Evolutionary conservation across 225 moss, liverwort and hornwort genomes (phyloP).

Genomic region (Climacium dendroides): DNA sequence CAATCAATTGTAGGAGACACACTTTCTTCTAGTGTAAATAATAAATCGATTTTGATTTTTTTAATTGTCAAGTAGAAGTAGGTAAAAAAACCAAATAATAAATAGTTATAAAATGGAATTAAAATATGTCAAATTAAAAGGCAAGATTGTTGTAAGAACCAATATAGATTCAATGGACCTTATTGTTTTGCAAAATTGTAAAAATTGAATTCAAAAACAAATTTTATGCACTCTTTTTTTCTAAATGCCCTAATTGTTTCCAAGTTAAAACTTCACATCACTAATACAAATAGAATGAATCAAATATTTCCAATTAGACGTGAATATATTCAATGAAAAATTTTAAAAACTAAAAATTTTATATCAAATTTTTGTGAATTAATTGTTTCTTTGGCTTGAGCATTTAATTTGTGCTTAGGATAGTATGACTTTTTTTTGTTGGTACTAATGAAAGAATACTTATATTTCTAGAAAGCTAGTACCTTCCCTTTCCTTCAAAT

Average conservation of each 20-base stretch:
- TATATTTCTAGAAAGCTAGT: neutral
- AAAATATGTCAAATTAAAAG: neutral
- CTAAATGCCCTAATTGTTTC: neutral
- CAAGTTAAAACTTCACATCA: neutral
- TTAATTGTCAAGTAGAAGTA: neutral
- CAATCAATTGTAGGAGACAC: no score
- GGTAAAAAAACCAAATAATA: neutral
- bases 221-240: no score
- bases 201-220: neutral
- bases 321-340: neutral
- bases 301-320: rapidly evolving
- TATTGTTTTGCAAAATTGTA: neutral
- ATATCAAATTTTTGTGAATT: neutral
- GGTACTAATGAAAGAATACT: neutral
- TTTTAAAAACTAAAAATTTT: neutral
- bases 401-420: neutral
- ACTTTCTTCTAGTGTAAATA: no score
- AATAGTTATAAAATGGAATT: neutral
- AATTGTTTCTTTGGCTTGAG: neutral
- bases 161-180: neutral
- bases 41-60: neutral
- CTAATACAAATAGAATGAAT: neutral
- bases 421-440: neutral
- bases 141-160: neutral
- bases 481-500: rapidly evolving